Conservation (phyloP, 2,329 filamentous ascomycete genomes). For the Diaporthe destruens region DNA sequence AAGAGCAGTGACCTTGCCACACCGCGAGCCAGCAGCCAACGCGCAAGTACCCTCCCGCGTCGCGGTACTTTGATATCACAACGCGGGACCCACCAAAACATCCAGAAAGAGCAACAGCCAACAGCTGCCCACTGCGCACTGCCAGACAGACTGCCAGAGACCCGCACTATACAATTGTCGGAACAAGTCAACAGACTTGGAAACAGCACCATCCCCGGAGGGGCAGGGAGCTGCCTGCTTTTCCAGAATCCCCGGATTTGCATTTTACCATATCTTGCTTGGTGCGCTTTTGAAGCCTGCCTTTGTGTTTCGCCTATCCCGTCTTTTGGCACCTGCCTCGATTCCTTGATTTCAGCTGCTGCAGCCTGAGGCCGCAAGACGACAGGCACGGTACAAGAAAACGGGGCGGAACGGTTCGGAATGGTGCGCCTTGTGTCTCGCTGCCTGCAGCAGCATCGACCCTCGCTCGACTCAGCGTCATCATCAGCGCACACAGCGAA, state of each 20-base stretch:
- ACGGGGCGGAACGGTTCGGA: slow-evolving; percentile 1
- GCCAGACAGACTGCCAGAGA: background rate
- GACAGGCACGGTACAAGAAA: too few relatives aligned
- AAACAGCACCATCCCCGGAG: slow-evolving; percentile 20
- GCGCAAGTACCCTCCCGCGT: background rate
- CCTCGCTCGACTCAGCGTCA: slow-evolving; percentile 9
- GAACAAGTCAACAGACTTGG: slow-evolving; percentile 26
- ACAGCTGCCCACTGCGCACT: background rate
- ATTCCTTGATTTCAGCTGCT: slow-evolving; percentile 1
- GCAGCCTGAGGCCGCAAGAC: background rate
- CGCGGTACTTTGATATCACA: background rate
- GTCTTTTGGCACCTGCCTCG: slow-evolving; percentile 1
- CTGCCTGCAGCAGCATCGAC: background rate
- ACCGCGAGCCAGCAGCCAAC: background rate
- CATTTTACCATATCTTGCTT: slow-evolving; percentile 13
- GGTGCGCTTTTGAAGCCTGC: background rate
- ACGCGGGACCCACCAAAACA: background rate
- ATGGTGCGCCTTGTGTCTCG: background rate
- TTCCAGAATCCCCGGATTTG: slow-evolving; percentile 20
- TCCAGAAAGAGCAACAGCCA: slow-evolving; percentile 7
- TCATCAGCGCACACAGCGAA: background rate
- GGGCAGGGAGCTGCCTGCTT: slow-evolving; percentile 22
- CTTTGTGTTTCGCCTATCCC: background rate
- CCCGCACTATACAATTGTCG: slow-evolving; percentile 29
- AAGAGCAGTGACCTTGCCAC: slow-evolving; percentile 5